phyloP scores from a whole-genome alignment of 2,329 filamentous ascomycete genomes.

The Fusarium nelsonii region DNA sequence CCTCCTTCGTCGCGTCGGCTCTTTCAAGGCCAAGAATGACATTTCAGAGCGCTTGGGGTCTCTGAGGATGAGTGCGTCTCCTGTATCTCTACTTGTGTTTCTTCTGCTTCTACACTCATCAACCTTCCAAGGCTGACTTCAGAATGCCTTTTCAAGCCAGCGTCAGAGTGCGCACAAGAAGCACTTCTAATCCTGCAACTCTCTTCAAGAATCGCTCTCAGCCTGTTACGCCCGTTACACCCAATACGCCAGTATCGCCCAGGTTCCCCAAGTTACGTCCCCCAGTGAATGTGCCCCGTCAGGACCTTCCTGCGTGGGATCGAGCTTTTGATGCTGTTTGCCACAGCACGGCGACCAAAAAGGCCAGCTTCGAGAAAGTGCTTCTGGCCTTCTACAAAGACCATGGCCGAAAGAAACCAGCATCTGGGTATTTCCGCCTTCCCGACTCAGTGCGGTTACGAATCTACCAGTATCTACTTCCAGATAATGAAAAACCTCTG shows the following conservation, averaged over 20 bases:
- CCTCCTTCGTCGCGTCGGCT: conserved; percentile 31
- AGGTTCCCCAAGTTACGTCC: not conserved
- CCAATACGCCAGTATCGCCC: not conserved
- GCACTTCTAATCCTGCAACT: conserved; percentile 23
- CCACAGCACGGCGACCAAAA: conserved; percentile 39
- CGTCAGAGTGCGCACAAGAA: conserved; percentile 32
- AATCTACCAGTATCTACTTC: conserved; percentile 49
- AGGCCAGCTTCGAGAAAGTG: conserved; percentile 26
- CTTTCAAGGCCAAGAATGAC: conserved; percentile 17
- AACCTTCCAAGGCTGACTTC: conserved; percentile 11
- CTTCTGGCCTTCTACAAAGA: conserved; percentile 45
- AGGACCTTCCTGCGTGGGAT: conserved; percentile 52
- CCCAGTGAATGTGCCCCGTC: conserved; percentile 15
- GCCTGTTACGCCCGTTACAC: conserved; percentile 12
- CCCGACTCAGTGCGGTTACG: conserved; percentile 45
- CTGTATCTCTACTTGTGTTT: not conserved
- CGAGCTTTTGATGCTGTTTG: conserved; percentile 54
- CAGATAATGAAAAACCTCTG: conserved; percentile 42
- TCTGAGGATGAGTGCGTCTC: conserved; percentile 37
- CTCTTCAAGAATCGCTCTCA: conserved; percentile 9
- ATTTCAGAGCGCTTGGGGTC: conserved; percentile 29
- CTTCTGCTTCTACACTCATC: not conserved
- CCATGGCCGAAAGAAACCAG: conserved; percentile 17
- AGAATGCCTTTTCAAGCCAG: conserved; percentile 21
- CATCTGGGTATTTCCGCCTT: conserved; percentile 42